These are phyloP conservation scores for Sporisorium scitamineum DNA, from an alignment of 1,284 basidiomycete species.

Conservation along the genomic window DNA sequence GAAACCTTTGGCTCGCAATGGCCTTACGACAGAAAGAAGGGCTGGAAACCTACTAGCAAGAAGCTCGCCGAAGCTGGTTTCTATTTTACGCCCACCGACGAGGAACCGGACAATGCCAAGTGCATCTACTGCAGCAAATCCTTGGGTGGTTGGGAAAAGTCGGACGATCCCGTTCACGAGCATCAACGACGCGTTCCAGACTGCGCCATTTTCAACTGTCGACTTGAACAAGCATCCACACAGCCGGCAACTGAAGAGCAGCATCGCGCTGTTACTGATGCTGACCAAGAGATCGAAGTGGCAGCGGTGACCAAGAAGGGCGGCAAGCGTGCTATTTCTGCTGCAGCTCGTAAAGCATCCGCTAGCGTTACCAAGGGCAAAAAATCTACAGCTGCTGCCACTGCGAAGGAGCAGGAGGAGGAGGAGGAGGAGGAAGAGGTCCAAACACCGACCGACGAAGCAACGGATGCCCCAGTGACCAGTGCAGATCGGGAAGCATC, in stretches of 20 bases:
- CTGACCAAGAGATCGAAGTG: slow-evolving; percentile 3
- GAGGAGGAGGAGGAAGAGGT: not conserved
- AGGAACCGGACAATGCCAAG: slow-evolving; percentile 64
- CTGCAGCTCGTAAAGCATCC: slow-evolving; percentile 29
- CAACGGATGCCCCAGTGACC: not conserved
- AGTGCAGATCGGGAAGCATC: slow-evolving; percentile 9
- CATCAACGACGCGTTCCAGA: slow-evolving; percentile 62
- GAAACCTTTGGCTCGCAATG: slow-evolving; percentile 64
- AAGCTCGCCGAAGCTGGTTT: slow-evolving; percentile 69
- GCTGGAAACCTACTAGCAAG: slow-evolving; percentile 68
- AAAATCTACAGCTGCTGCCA: slow-evolving; percentile 6
- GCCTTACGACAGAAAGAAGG: slow-evolving; percentile 67
- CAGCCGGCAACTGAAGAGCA: slow-evolving; percentile 8
- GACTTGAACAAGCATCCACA: slow-evolving; percentile 13
- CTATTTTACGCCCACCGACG: slow-evolving; percentile 60
- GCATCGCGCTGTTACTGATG: not conserved
- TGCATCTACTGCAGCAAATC: slow-evolving; percentile 66
- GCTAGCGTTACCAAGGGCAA: slow-evolving; percentile 25
- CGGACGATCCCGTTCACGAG: slow-evolving; percentile 67
- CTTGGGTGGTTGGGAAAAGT: slow-evolving; percentile 68
- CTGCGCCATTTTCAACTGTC: slow-evolving; percentile 67
- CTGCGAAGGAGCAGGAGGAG: slow-evolving; percentile 11
- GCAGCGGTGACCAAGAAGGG: slow-evolving; percentile 12
- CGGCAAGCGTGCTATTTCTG: slow-evolving; percentile 39
- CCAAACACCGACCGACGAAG: not conserved